Evolutionary conservation across 768 basidiomycete genomes (phyloP), one percentile per base, ranked within the genome.

Genomic region (Lentinula detonsa): DNA sequence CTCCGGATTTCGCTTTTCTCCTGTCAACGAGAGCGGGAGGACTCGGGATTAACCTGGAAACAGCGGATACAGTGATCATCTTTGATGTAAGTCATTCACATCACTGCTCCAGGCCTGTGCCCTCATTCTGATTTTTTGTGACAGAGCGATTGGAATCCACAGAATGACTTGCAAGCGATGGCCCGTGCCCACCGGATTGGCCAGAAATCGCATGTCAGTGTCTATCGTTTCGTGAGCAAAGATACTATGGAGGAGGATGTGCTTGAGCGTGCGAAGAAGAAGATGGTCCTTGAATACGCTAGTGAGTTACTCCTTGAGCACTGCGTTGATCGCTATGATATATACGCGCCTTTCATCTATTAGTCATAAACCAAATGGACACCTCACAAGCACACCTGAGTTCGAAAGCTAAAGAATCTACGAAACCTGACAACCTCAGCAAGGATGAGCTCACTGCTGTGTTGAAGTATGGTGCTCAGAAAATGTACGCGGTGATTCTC

Each of bases 301-400:
- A 98, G 95, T 98, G 74, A 71, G 95, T 90, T 55, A 62, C 21
- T 21, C 57, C 48, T 57, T 23, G 15, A 55, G 34, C 61, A 39
- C 13, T 48, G 33, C 66, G 45, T 63, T 45, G 59, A 45, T 31
- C 23, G 60, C 53, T 40, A 21, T 65, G 51, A 48, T 63, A 56
- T 28, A 51, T 43, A 40, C 35, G 53, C 33, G 34, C 53, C 16
- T 37, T 42, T 15, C 33, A 53, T 58, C 45, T 57, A 13, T n/a
- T 72, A 97, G 95, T 99, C 78, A 98, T 99, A 80, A 97, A 98
- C 75, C 96, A 98, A 76, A 97, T 98, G 91, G 97, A 99, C 76
- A 99, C 97, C 23, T 95, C 95, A 45, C 97, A 98, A 65, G 92
- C 93, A 46, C 93, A 98, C 74, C 85, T 99, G 57, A 88, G 93